Conservation (phyloP, 768 basidiomycete species). For the Termitomyces sp. region DNA sequence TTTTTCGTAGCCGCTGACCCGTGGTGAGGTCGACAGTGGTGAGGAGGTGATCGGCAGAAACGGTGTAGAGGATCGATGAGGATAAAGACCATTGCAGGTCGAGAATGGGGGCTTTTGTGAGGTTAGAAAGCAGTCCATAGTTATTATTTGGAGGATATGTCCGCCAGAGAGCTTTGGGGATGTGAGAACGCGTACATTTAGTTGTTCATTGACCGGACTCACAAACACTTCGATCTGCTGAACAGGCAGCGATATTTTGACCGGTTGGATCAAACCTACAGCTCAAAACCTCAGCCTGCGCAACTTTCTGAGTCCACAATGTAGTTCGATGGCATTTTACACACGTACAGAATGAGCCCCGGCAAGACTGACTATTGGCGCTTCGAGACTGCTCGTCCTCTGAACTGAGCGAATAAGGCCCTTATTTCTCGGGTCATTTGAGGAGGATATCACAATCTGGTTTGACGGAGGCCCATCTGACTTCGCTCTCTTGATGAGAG, state of each 20-base stretch:
- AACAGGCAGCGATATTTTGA: slow-evolving; percentile 89
- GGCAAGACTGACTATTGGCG: slow-evolving; percentile 87
- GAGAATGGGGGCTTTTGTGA: slow-evolving; percentile 87
- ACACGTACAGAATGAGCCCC: slow-evolving; percentile 78
- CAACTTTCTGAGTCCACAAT: neutral
- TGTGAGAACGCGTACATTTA: slow-evolving; percentile 1
- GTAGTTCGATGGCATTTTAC: neutral
- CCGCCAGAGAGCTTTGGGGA: slow-evolving; percentile 69
- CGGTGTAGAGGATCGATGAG: slow-evolving; percentile 71
- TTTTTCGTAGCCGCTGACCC: slow-evolving; percentile 74
- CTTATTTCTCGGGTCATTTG: slow-evolving; percentile 67
- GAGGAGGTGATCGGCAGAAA: slow-evolving; percentile 87
- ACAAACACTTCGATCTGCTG: slow-evolving; percentile 88
- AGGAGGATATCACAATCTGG: slow-evolving; percentile 75
- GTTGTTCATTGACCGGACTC: slow-evolving; percentile 27
- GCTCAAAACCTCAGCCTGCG: slow-evolving; percentile 79
- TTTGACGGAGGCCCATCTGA: slow-evolving; percentile 44
- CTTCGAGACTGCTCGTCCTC: slow-evolving; percentile 88
- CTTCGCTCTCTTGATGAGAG: slow-evolving; percentile 61
- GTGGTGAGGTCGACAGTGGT: slow-evolving; percentile 74
- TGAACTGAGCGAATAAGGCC: slow-evolving; percentile 81
- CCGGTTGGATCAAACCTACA: slow-evolving; percentile 94
- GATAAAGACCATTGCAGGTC: slow-evolving; percentile 88
- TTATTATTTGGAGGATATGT: slow-evolving; percentile 92
- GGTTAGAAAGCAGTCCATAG: slow-evolving; percentile 78